Base-by-base conservation (phyloP, 495 filamentous ascomycete species). In the Geopyxis carbonaria region DNA sequence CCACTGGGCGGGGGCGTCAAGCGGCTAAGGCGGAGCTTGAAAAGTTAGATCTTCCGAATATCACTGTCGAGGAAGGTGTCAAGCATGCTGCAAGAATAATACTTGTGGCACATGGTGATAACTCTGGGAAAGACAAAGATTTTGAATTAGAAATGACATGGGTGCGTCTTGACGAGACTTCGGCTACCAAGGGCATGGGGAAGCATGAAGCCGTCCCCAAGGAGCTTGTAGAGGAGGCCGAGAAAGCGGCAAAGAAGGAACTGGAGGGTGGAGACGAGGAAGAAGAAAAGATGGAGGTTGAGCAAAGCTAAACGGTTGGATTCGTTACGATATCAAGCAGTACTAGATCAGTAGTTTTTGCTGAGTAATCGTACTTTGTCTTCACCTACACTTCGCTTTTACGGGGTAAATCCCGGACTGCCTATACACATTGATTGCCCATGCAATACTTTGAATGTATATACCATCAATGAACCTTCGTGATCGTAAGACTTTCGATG, bases 121-220 rank as follows among this genome's bases (percentile, higher is more conserved):
- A 81, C 69, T 80, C 80, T 58, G 22, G 25, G 1, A 75, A 76
- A 56, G 89, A 97, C 61, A 97, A 95, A 66, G 91, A 97, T 22
- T 95, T 95, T 49, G 91, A 97, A 69, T 65, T 97, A 23, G 89
- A 97, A 67, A 93, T 97, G 89, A 85, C 80, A 45, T 97, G 89
- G 89, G 76, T 95, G 48, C 91, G 81, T 60, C 51, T 71, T 30
- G 72, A 78, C 31, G 83, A 82, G 10, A 80, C 82, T n/a, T 91
- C 85, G 25, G 84, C 87, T 61, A 42, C 32, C 14, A 55, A 52
- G 22, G 52, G 47, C 29, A 44, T 38, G 34, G 53, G 53, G 20
- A 73, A 69, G 44, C 89, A 97, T 55, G 71, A 83, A 59, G 82
- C 86, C 57, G 89, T 97, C 30, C 89, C 89, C 40, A 82, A 78